phyloP scores from a whole-genome alignment of 1,139 yeast species.

The Candida sanyaensis region DNA sequence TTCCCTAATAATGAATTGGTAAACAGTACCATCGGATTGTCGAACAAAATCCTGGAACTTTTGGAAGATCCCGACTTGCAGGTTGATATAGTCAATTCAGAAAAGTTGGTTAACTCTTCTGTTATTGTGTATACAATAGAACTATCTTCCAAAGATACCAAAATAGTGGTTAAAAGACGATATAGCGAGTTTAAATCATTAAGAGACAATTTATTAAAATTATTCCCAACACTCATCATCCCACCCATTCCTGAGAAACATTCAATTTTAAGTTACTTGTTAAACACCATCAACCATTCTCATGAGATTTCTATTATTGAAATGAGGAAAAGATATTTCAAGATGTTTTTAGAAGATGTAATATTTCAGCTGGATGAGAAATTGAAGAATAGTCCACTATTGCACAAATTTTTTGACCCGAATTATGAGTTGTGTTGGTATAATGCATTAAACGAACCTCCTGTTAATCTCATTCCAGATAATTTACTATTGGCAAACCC shows the following conservation, averaged over 20 bases:
- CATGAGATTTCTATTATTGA: slow-evolving; percentile 43
- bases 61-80: slow-evolving; percentile 28
- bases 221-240: slow-evolving; percentile 52
- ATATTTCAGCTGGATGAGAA: slow-evolving; percentile 28
- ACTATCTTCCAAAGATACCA: slow-evolving; percentile 19
- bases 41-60: slow-evolving; percentile 35
- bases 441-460: slow-evolving; percentile 50
- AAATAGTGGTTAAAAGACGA: slow-evolving; percentile 47
- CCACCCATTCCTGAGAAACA: slow-evolving; percentile 66
- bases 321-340: slow-evolving; percentile 43
- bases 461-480: slow-evolving; percentile 41
- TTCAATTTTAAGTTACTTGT: slow-evolving; percentile 43
- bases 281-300: slow-evolving; percentile 40
- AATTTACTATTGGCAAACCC: slow-evolving; percentile 47
- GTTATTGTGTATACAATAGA: slow-evolving; percentile 45
- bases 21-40: slow-evolving; percentile 40
- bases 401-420: slow-evolving; percentile 50
- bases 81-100: slow-evolving; percentile 38
- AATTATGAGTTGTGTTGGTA: slow-evolving; percentile 51
- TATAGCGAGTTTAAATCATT: slow-evolving; percentile 58
- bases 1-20: slow-evolving; percentile 24
- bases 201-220: slow-evolving; percentile 42
- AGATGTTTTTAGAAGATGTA: slow-evolving; percentile 38
- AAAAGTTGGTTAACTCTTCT: slow-evolving; percentile 38
- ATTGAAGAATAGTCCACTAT: slow-evolving; percentile 30